Conservation (phyloP, 208 protist species). For the Leptomonas pyrrhocoris region DNA sequence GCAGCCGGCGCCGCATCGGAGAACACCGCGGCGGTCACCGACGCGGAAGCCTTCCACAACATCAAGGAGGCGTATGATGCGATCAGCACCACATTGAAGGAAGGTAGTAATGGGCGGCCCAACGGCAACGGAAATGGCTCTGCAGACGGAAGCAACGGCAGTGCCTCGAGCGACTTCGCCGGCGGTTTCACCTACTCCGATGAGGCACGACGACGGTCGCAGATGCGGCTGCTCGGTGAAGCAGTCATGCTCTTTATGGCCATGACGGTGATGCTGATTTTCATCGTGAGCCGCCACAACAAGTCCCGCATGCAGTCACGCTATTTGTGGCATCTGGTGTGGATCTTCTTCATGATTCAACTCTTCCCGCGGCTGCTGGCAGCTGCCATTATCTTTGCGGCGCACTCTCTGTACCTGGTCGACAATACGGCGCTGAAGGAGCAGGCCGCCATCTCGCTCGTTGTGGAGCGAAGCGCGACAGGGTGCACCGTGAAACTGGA, state of each 20-base stretch:
- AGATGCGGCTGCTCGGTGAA: conserved; percentile 71
- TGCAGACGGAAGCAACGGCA: neutral
- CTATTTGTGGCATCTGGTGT: conserved; percentile 53
- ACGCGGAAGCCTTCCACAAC: conserved; percentile 63
- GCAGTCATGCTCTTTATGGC: conserved; percentile 67
- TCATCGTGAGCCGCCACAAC: conserved; percentile 64
- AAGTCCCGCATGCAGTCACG: conserved; percentile 50
- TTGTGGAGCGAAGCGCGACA: conserved; percentile 38
- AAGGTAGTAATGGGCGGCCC: neutral
- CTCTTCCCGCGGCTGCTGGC: conserved; percentile 76
- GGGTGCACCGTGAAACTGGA: conserved; percentile 43
- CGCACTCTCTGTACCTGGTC: conserved; percentile 56
- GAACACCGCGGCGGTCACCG: too few species aligned
- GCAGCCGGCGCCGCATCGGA: neutral
- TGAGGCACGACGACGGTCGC: conserved; percentile 50
- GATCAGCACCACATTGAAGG: conserved; percentile 32
- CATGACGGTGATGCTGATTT: conserved; percentile 64
- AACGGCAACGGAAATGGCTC: neutral
- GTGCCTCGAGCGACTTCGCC: neutral
- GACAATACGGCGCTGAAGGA: conserved; percentile 51
- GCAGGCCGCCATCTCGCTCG: conserved; percentile 48
- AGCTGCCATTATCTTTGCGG: conserved; percentile 70
- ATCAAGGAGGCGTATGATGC: conserved; percentile 80
- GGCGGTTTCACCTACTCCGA: conserved; percentile 55
- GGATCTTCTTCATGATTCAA: conserved; percentile 78